Percentiles rank a stretch among this genome's conserved stretches.
Conservation (phyloP, 352 stramenopile species). For the Phytophthora ramorum region DNA sequence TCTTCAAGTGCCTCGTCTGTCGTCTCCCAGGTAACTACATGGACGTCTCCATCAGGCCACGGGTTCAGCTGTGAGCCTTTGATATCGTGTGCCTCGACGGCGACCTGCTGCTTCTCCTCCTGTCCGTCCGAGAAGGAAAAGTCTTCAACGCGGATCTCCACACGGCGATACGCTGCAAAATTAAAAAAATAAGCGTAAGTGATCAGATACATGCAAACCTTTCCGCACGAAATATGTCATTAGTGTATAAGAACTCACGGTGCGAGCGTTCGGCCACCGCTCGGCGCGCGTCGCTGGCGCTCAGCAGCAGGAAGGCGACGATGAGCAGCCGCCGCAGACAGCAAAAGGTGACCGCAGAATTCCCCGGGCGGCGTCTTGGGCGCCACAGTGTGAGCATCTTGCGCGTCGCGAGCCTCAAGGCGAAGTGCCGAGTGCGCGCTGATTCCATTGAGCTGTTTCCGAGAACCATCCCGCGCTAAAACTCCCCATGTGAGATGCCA, state of each 20-base stretch:
- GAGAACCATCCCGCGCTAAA: constrained; percentile 38
- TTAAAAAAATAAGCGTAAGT: constrained; percentile 3
- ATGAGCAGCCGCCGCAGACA: constrained; percentile 31
- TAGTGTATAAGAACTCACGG: constrained; percentile 25
- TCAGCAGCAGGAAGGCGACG: constrained; percentile 36
- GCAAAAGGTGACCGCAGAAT: constrained; percentile 12
- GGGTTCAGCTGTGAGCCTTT: constrained; percentile 53
- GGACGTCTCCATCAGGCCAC: constrained; percentile 35
- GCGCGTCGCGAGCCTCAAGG: constrained; percentile 28
- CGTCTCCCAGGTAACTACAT: constrained; percentile 38
- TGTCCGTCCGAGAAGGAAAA: constrained; percentile 70
- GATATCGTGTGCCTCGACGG: constrained; percentile 67
- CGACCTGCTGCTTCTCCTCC: constrained; percentile 47
- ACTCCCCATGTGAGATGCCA: constrained; percentile 29
- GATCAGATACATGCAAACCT: not conserved
- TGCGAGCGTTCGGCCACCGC: constrained; percentile 42
- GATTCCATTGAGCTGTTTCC: constrained; percentile 47
- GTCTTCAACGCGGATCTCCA: constrained; percentile 74
- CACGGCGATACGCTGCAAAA: constrained; percentile 33
- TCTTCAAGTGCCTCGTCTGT: constrained; percentile 21
- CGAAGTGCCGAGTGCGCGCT: constrained; percentile 36
- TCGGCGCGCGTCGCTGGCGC: constrained; percentile 45
- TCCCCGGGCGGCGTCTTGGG: constrained; percentile 6
- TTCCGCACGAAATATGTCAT: too few species aligned
- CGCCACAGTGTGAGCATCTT: constrained; percentile 27